Conservation (phyloP, 352 stramenopile genomes). For the Phytophthora europaea region DNA sequence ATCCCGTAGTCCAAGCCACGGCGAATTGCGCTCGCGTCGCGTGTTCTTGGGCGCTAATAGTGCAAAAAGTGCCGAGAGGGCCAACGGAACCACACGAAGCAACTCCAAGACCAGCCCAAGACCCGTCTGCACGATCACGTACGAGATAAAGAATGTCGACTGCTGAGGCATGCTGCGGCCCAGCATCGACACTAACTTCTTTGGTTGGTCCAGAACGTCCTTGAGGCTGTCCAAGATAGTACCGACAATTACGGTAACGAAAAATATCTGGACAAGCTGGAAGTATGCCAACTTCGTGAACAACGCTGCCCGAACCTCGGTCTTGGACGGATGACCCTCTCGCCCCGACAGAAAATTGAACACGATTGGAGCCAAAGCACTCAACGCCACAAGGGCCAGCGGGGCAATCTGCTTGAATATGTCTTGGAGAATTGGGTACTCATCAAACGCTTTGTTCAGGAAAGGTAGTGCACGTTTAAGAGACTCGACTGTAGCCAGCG, state of each 20-base stretch:
- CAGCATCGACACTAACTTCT: conserved; percentile 76
- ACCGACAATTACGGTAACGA: conserved; percentile 81
- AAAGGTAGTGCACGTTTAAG: conserved; percentile 70
- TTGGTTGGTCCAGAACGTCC: conserved; percentile 78
- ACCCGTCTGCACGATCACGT: conserved; percentile 78
- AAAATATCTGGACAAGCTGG: conserved; percentile 87
- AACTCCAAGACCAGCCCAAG: conserved; percentile 71
- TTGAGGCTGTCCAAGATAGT: conserved; percentile 81
- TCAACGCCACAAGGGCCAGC: conserved; percentile 69
- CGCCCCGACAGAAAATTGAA: conserved; percentile 72
- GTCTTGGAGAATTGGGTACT: conserved; percentile 67
- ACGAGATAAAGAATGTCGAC: conserved; percentile 90
- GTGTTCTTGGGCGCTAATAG: conserved; percentile 74
- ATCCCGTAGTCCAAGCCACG: conserved; percentile 66
- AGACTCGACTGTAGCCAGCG: conserved; percentile 75
- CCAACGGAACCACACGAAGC: conserved; percentile 63
- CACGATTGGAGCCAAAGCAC: conserved; percentile 66
- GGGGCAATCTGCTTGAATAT: conserved; percentile 81
- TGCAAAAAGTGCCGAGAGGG: conserved; percentile 58
- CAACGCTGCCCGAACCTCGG: conserved; percentile 66
- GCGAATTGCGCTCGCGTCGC: conserved; percentile 56
- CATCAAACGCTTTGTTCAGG: conserved; percentile 68
- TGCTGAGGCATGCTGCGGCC: conserved; percentile 81
- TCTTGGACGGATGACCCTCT: conserved; percentile 78
- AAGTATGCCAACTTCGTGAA: conserved; percentile 88